Conservation (phyloP, 2,329 filamentous ascomycete genomes). For the Colletotrichum euphorbiae region DNA sequence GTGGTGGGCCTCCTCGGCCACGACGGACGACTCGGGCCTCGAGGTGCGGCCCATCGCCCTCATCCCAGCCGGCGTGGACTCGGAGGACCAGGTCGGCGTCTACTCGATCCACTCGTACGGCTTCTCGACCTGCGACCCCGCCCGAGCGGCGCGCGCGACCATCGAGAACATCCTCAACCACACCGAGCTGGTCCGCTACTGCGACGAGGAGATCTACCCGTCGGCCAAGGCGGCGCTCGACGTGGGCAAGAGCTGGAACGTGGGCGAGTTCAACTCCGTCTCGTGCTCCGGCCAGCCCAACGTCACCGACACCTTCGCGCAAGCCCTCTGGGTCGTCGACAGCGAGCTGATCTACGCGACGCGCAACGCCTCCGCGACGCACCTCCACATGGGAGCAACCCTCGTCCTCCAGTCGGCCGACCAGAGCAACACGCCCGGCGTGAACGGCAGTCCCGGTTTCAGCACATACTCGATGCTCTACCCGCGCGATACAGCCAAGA, state of each 20-base stretch:
- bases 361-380: conserved; percentile 51
- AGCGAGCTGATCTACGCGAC: conserved; percentile 52
- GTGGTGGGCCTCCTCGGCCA: conserved; percentile 42
- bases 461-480: conserved; percentile 41
- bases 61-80: conserved; percentile 40
- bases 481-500: conserved; percentile 37
- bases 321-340: conserved; percentile 54
- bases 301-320: conserved; percentile 55
- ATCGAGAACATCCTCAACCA: conserved; percentile 37
- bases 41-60: conserved; percentile 40
- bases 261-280: conserved; percentile 56
- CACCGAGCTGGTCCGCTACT: conserved; percentile 35
- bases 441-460: conserved; percentile 31
- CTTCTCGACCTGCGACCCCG: conserved; percentile 35
- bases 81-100: conserved; percentile 37
- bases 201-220: conserved; percentile 34
- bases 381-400: conserved; percentile 47
- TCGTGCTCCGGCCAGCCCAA: conserved; percentile 52
- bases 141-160: conserved; percentile 12
- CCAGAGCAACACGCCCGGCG: conserved; percentile 37
- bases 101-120: conserved; percentile 38
- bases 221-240: conserved; percentile 29
- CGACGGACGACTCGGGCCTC: conserved; percentile 38
- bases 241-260: conserved; percentile 41
- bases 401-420: conserved; percentile 38